phyloP scores from a whole-genome alignment of 441 rosid genomes.

The Aquilaria agallochum region DNA sequence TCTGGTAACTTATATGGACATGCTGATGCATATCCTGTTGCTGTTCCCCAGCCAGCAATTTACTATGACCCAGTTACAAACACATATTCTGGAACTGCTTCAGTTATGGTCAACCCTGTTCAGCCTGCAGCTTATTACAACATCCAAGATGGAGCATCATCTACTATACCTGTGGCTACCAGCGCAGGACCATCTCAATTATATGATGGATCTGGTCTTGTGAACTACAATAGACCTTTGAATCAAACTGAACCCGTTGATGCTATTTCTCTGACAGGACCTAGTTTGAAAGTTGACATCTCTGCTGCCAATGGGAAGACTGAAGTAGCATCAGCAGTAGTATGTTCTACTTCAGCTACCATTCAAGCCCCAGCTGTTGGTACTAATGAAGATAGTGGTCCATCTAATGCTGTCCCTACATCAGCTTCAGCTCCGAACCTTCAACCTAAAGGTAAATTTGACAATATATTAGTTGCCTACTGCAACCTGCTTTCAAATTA shows the following conservation, averaged over 20 bases:
- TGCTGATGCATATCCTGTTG: slow-evolving; percentile 65
- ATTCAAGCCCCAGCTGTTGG: slow-evolving; percentile 28
- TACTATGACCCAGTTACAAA: slow-evolving; percentile 56
- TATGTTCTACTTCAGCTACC: slow-evolving; percentile 31
- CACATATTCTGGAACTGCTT: slow-evolving; percentile 47
- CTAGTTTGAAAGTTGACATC: slow-evolving; percentile 24
- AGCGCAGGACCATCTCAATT: slow-evolving; percentile 35
- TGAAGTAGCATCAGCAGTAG: slow-evolving; percentile 26
- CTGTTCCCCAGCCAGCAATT: slow-evolving; percentile 45
- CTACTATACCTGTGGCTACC: slow-evolving; percentile 39
- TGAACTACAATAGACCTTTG: slow-evolving; percentile 26
- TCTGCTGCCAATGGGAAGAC: slow-evolving; percentile 22
- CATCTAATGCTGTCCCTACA: slow-evolving; percentile 22
- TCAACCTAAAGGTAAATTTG: slow-evolving; percentile 67
- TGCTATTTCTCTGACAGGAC: slow-evolving; percentile 25
- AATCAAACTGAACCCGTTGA: slow-evolving; percentile 25
- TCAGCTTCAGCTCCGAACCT: slow-evolving; percentile 37
- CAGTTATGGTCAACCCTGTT: slow-evolving; percentile 39
- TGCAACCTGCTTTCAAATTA: too few species aligned
- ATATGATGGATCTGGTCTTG: slow-evolving; percentile 32
- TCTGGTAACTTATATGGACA: slow-evolving; percentile 53
- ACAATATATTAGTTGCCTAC: too few species aligned
- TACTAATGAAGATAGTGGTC: slow-evolving; percentile 24
- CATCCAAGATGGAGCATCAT: slow-evolving; percentile 44
- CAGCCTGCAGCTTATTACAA: slow-evolving; percentile 52